A percentile compares a stretch with the other conserved stretches of the same genome.
Evolutionary conservation across 2,329 filamentous ascomycete genomes (phyloP).

Genomic region (Cercospora sp.): DNA sequence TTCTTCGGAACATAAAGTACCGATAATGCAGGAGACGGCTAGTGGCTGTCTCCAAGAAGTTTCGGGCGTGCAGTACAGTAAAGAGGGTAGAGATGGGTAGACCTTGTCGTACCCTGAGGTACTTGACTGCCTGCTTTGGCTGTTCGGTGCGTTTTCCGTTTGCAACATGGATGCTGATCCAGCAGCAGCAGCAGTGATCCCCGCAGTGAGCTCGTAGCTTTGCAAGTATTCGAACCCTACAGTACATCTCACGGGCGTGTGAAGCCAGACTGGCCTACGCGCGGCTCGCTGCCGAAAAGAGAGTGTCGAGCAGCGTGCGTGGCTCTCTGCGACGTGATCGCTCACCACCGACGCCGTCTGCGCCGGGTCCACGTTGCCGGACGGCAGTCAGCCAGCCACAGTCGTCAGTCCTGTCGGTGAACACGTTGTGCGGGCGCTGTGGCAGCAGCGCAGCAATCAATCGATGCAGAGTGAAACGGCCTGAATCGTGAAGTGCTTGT

Average conservation of each 20-base stretch:
- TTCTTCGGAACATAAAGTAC: background rate
- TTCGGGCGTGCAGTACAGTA: background rate
- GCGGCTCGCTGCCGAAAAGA: background rate
- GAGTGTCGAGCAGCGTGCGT: background rate
- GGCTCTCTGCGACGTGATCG: background rate
- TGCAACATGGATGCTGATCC: constrained; percentile 3
- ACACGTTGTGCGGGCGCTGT: background rate
- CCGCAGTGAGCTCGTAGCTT: background rate
- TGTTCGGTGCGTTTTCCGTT: background rate
- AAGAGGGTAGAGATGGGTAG: background rate
- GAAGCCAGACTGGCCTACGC: background rate
- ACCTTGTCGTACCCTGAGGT: background rate
- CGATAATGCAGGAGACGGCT: background rate
- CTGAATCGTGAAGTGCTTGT: background rate
- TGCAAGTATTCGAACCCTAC: background rate
- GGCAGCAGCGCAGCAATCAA: constrained; percentile 6
- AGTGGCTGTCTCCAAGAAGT: background rate
- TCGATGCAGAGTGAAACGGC: background rate
- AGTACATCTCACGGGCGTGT: background rate
- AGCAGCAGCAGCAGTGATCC: background rate
- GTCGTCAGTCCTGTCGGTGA: constrained; percentile 7
- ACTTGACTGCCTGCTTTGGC: constrained; percentile 2
- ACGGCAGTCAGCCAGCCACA: background rate
- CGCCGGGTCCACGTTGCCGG: background rate
- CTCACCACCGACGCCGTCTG: background rate